Evolutionary conservation across 1,139 yeast genomes (phyloP), one percentile per base, ranked within the genome.

Genomic region (Eremothecium gossypii): DNA sequence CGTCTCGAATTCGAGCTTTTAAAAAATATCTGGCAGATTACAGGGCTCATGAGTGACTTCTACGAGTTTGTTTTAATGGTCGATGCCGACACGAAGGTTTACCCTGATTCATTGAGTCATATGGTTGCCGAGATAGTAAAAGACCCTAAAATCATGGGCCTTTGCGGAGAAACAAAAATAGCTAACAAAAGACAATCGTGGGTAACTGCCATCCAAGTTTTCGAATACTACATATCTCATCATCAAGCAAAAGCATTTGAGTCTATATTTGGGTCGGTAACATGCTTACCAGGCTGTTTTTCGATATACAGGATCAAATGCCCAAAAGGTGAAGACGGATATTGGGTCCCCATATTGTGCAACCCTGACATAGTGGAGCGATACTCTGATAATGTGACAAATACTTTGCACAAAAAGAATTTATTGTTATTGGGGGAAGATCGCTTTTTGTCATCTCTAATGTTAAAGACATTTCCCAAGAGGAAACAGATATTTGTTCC

Each of bases 241-340:
- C 97, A 91, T 65, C 95, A 85, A 60, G 79, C 96, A 2, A 91
- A 91, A 64, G 96, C 96, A 0, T 91, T 91, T 64, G 98, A 91
- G 64, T 83, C 96, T 11, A 89, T 84, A 2, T 91, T 91, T 63
- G 97, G 97, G 45, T 86, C 95, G 57, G 98, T 91, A 10, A 89
- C 97, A 0, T 91, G 98, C 74, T 74, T 91, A 48, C 98, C 98
- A 0, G 98, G 98, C 30, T 91, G 98, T 71, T 91, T 91, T 72
- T 83, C 89, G 54, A 86, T 89, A 84, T 91, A 91, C 61, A 76
- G 97, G 53, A 84, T 91, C 62, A 91, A 91, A 65, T 74, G 96
- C 0, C 96, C 97, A 33, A 91, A 87, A 65, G 94, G 95, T 6
- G 61, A 73, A 17, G 85, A 84, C 50, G 97, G 96, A 1, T 85